A percentile compares a stretch with the other conserved stretches of the same genome.
phyloP scores from a whole-genome alignment of 1,284 basidiomycete genomes.

The Irpex sp. region DNA sequence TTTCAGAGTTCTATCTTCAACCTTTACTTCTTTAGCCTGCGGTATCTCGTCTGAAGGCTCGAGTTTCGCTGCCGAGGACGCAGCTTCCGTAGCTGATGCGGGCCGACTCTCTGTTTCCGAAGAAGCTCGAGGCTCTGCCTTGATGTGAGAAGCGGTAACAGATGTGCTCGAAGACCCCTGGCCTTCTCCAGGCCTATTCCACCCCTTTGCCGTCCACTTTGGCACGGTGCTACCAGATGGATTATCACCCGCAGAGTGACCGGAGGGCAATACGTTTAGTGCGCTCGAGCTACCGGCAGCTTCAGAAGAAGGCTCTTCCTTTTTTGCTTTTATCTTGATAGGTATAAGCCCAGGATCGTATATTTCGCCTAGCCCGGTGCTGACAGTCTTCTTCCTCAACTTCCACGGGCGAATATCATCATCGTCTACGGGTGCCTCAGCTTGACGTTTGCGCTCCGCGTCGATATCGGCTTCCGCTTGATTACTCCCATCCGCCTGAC shows the following conservation, averaged over 20 bases:
- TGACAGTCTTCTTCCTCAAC: conserved; percentile 53
- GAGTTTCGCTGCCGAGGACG: background rate
- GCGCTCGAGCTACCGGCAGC: background rate
- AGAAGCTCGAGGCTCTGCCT: background rate
- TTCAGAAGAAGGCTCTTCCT: conserved; percentile 26
- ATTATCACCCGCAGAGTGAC: background rate
- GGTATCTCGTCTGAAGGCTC: background rate
- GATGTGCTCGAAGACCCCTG: background rate
- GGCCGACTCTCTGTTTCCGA: background rate
- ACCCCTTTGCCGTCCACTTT: conserved; percentile 34
- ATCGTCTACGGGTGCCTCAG: conserved; percentile 34
- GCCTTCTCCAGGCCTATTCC: conserved; percentile 29
- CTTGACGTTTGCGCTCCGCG: conserved; percentile 25
- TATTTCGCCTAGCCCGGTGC: conserved; percentile 56
- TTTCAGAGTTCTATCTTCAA: conserved; percentile 11
- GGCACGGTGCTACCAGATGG: conserved; percentile 21
- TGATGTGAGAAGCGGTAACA: background rate
- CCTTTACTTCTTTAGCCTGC: background rate
- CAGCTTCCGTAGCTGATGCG: background rate
- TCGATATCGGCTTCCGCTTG: conserved; percentile 14
- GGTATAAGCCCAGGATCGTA: conserved; percentile 67
- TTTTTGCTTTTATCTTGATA: conserved; percentile 55
- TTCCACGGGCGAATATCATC: conserved; percentile 62
- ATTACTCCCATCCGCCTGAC: background rate
- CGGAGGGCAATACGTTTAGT: background rate